These are phyloP conservation scores for Chloropicon primus DNA, from an alignment of 139 green algal species.

Conservation along the genomic window DNA sequence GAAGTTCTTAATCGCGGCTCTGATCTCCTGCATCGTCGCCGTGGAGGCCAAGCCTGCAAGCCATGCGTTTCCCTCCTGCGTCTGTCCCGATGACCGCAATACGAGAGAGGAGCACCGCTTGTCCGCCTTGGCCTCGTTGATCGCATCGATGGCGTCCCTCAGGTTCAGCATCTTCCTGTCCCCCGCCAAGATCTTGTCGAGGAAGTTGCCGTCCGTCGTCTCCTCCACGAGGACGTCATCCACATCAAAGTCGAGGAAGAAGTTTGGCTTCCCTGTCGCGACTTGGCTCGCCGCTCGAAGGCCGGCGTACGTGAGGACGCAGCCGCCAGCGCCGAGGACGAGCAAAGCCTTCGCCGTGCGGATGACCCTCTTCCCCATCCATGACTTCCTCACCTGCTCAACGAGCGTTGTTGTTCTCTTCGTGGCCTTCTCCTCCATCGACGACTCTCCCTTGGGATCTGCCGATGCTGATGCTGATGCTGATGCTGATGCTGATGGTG, in stretches of 20 bases:
- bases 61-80: not conserved
- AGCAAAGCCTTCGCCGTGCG: too few species aligned
- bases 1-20: not conserved
- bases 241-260: not conserved
- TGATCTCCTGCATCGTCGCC: not conserved
- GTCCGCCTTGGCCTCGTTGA: not conserved
- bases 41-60: not conserved
- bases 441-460: too few species aligned
- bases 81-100: not conserved
- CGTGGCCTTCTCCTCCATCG: too few species aligned
- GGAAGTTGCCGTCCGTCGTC: not conserved
- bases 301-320: not conserved
- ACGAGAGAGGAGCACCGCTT: not conserved
- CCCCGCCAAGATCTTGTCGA: not conserved
- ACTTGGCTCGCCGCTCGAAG: not conserved
- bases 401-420: too few species aligned
- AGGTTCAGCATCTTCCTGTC: not conserved
- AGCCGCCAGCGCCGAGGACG: not conserved
- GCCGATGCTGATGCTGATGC: too few species aligned
- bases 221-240: not conserved
- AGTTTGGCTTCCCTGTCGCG: not conserved
- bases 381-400: not conserved
- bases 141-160: not conserved
- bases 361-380: not conserved
- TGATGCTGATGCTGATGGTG: too few species aligned